Conservation (phyloP, 140 eudicot species). For the Flaveria floridana region DNA sequence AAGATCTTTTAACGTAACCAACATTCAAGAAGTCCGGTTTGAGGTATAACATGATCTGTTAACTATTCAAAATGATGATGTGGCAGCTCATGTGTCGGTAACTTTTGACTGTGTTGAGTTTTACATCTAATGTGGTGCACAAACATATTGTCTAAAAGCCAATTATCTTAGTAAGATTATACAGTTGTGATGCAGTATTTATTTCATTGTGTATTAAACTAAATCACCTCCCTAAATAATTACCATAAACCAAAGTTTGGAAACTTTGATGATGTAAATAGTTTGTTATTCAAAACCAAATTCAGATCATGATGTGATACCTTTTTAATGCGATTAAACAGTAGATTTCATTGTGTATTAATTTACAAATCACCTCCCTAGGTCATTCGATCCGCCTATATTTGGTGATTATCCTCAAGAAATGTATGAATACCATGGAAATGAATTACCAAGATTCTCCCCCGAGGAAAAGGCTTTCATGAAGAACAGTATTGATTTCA, state of each 20-base stretch:
- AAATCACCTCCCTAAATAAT: no score
- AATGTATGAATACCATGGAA: constrained; percentile 57
- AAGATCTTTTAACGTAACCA: neutral
- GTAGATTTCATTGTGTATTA: no score
- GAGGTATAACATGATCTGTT: neutral
- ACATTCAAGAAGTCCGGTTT: neutral
- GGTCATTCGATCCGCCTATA: constrained; percentile 78
- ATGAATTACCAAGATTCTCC: constrained; percentile 57
- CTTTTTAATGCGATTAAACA: neutral
- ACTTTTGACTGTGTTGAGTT: neutral
- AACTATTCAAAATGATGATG: neutral
- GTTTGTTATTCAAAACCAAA: constrained; percentile 2
- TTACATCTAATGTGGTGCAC: neutral
- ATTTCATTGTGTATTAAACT: no score
- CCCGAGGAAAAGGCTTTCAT: constrained; percentile 47
- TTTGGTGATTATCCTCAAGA: constrained; percentile 82
- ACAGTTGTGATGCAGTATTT: no score
- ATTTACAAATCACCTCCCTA: no score
- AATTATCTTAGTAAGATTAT: no score
- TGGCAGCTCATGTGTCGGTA: neutral
- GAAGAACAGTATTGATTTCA: constrained; percentile 59
- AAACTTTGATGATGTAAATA: neutral
- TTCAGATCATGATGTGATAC: neutral
- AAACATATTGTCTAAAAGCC: neutral
- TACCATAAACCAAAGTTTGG: neutral